A percentile compares a stretch with the other conserved stretches of the same genome.
Conservation (phyloP, 2,329 filamentous ascomycete species). For the Aureobasidium sp. region DNA sequence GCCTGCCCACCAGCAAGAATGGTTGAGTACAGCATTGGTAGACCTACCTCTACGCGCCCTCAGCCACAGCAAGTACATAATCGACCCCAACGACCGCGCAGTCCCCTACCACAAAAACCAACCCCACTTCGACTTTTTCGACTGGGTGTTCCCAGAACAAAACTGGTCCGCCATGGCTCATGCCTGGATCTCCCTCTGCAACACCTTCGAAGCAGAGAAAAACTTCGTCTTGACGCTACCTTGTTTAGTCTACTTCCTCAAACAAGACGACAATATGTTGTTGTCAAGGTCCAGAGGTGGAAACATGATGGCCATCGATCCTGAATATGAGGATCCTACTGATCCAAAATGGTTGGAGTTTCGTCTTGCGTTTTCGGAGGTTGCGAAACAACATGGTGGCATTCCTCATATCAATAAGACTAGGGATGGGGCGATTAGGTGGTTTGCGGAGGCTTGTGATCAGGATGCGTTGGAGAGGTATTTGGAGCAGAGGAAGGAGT, state of each 20-base stretch:
- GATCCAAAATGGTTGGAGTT: conserved; percentile 11
- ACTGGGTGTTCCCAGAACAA: conserved; percentile 11
- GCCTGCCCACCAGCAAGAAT: not conserved
- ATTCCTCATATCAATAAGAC: conserved; percentile 14
- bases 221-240: conserved; percentile 11
- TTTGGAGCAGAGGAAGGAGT: not conserved
- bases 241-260: conserved; percentile 12
- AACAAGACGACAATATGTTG: conserved; percentile 2
- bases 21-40: not conserved
- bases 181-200: not conserved
- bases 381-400: conserved; percentile 11
- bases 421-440: conserved; percentile 1
- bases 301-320: conserved; percentile 12
- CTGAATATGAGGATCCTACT: conserved; percentile 7
- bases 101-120: conserved; percentile 6
- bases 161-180: conserved; percentile 10
- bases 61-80: not conserved
- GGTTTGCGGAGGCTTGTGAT: conserved; percentile 11
- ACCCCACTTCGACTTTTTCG: conserved; percentile 11
- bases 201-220: not conserved
- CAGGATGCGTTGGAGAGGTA: not conserved
- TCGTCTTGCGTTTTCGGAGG: conserved; percentile 1
- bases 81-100: conserved; percentile 9
- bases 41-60: not conserved
- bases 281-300: conserved; percentile 1